Conservation (phyloP, 2,329 filamentous ascomycete genomes). For the Phialophora tarda region DNA sequence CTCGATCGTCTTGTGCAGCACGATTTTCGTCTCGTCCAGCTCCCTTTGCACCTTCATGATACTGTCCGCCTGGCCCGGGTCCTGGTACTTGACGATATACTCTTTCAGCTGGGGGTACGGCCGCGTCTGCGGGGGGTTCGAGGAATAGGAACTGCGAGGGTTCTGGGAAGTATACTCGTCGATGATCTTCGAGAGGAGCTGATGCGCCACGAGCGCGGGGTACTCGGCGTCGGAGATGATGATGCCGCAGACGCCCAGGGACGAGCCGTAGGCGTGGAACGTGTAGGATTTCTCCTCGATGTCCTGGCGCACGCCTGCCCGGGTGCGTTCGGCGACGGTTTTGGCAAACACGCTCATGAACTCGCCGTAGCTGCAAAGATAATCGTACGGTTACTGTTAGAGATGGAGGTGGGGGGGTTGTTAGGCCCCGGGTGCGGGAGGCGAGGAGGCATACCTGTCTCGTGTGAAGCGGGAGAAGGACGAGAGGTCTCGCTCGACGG, state of each 20-base stretch:
- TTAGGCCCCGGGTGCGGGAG: neutral
- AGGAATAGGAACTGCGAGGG: conserved; percentile 71
- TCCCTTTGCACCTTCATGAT: conserved; percentile 97
- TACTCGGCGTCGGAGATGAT: conserved; percentile 79
- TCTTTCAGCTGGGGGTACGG: conserved; percentile 77
- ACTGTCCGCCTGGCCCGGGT: conserved; percentile 72
- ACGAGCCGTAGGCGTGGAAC: conserved; percentile 78
- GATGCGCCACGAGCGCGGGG: conserved; percentile 79
- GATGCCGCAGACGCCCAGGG: conserved; percentile 75
- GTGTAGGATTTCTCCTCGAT: conserved; percentile 82
- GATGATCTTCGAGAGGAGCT: conserved; percentile 82
- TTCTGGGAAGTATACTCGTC: conserved; percentile 84
- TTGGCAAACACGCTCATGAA: conserved; percentile 87
- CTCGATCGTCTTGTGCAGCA: conserved; percentile 96
- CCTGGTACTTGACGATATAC: conserved; percentile 61
- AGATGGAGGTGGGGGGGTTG: neutral
- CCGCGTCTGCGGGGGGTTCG: conserved; percentile 57
- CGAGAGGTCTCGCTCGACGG: conserved; percentile 75
- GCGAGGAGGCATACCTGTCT: conserved; percentile 59
- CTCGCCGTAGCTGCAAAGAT: conserved; percentile 59
- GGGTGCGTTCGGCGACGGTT: conserved; percentile 84
- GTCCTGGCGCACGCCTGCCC: conserved; percentile 80
- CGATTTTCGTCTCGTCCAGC: conserved; percentile 95
- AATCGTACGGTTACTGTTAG: conserved; percentile 15
- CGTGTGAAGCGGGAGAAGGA: conserved; percentile 81